These are phyloP conservation scores for Pseudoperonospora humuli DNA, from an alignment of 352 stramenopile species.

Conservation along the genomic window DNA sequence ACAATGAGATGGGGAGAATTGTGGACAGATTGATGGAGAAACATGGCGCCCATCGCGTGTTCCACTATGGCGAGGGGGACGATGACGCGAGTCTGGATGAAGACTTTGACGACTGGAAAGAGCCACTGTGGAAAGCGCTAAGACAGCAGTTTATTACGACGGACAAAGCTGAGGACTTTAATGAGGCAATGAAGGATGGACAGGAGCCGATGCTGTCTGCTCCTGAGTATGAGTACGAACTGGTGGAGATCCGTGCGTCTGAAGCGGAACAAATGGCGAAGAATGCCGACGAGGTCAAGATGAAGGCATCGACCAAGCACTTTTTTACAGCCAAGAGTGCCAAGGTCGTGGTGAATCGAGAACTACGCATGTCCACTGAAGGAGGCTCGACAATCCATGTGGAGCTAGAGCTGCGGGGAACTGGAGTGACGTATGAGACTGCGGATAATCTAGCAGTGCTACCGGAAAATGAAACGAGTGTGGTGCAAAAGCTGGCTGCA, in stretches of 20 bases:
- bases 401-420: conserved; percentile 82
- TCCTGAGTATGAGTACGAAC: conserved; percentile 55
- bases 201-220: conserved; percentile 17
- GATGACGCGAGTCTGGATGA: conserved; percentile 93
- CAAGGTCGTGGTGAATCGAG: conserved; percentile 82
- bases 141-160: conserved; percentile 51
- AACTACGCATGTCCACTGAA: conserved; percentile 80
- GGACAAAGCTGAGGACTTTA: conserved; percentile 9
- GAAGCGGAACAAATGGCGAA: conserved; percentile 10
- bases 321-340: conserved; percentile 84
- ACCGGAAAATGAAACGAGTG: conserved; percentile 74
- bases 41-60: conserved; percentile 81
- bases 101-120: conserved; percentile 93
- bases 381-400: conserved; percentile 86
- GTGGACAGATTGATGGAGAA: conserved; percentile 84
- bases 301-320: conserved; percentile 82
- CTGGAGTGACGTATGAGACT: conserved; percentile 85
- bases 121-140: conserved; percentile 82
- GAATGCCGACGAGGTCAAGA: conserved; percentile 25
- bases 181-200: background rate
- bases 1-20: conserved; percentile 93
- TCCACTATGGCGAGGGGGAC: conserved; percentile 91
- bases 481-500: conserved; percentile 81
- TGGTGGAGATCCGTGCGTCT: conserved; percentile 33
- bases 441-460: conserved; percentile 92